phyloP scores from a whole-genome alignment of 2,329 filamentous ascomycete species.

The Aspergillus oerlinghausenensis region DNA sequence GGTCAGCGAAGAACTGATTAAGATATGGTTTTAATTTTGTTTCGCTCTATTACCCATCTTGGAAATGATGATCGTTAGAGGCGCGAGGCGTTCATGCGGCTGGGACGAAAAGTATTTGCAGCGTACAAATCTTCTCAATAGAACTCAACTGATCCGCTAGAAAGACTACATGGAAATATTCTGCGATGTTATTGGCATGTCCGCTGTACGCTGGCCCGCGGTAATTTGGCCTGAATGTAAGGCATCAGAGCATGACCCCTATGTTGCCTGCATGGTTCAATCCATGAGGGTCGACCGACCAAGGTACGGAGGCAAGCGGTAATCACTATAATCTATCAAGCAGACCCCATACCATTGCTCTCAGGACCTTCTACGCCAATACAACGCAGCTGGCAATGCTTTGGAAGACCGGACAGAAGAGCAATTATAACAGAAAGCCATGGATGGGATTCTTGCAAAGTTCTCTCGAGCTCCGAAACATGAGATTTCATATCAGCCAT shows the following conservation, averaged over 20 bases:
- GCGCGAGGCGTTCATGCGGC: constrained; percentile 10
- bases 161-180: background rate
- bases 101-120: constrained; percentile 2
- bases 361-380: no score
- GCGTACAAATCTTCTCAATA: constrained; percentile 1
- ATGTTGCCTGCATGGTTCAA: background rate
- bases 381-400: no score
- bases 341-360: no score
- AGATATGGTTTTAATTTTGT: constrained; percentile 48
- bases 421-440: no score
- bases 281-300: no score
- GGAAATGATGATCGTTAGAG: constrained; percentile 14
- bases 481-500: background rate
- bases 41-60: constrained; percentile 3
- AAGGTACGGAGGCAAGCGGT: no score
- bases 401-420: no score
- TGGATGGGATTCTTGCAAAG: no score
- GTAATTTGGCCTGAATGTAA: background rate
- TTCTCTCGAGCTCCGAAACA: no score
- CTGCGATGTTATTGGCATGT: background rate
- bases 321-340: no score
- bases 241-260: background rate
- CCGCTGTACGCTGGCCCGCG: no score
- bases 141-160: background rate
- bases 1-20: constrained; percentile 63